These are phyloP conservation scores for Penicillium longicatenatum DNA, from an alignment of 495 filamentous ascomycete genomes.

Conservation along the genomic window DNA sequence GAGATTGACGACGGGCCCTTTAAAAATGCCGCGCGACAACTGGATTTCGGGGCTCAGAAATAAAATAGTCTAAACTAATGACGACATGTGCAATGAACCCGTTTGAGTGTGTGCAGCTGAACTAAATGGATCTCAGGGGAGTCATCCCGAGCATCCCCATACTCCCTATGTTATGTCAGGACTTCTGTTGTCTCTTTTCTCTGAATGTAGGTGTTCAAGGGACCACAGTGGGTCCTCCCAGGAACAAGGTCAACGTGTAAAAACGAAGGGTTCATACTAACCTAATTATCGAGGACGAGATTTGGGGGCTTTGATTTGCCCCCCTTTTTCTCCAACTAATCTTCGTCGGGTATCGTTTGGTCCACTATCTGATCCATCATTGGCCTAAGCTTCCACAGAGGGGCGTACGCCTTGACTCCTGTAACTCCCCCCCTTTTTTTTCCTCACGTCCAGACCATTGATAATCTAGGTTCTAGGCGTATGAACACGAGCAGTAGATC, in stretches of 20 bases:
- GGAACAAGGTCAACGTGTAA: no score
- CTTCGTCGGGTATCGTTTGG: not conserved
- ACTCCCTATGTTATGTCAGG: no score
- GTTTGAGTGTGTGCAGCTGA: no score
- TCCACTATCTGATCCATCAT: conserved; percentile 13
- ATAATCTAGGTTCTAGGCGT: no score
- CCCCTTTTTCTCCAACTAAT: conserved; percentile 14
- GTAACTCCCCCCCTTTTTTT: conserved; percentile 7
- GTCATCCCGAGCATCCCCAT: no score
- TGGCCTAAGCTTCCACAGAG: conserved; percentile 15
- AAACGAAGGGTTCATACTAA: not conserved
- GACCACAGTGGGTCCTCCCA: no score
- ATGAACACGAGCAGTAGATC: no score
- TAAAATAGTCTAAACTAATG: conserved; percentile 20
- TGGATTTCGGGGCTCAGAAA: conserved; percentile 72
- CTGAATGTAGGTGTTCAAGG: no score
- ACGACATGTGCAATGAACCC: not conserved
- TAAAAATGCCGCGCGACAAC: conserved; percentile 78
- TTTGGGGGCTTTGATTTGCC: conserved; percentile 6
- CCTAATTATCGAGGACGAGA: no score
- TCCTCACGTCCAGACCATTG: not conserved
- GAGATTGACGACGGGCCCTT: conserved; percentile 64
- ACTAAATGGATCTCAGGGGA: no score
- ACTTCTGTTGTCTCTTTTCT: no score
- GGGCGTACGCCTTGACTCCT: conserved; percentile 18